A percentile compares a stretch with the other conserved stretches of the same genome.
Evolutionary conservation across 1,139 yeast genomes (phyloP).

Genomic region (Saccharomyces hybrid): DNA sequence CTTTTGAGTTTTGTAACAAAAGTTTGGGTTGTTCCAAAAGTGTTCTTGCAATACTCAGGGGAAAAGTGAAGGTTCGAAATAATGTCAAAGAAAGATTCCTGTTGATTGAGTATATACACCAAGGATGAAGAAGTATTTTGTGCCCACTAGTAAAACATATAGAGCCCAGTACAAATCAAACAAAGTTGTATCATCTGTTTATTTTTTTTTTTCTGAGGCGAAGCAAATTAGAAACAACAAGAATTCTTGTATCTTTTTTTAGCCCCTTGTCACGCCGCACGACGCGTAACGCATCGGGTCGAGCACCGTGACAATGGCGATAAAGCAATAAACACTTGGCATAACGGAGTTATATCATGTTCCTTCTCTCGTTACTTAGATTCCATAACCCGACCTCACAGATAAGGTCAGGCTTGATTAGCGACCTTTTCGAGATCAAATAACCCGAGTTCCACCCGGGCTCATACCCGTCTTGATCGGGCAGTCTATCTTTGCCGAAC

Average conservation of each 20-base stretch:
- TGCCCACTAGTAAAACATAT: neutral
- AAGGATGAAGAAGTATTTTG: neutral
- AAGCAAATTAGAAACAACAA: slow-evolving; percentile 1
- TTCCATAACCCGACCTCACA: neutral
- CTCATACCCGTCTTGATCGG: neutral
- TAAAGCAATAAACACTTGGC: neutral
- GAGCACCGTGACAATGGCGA: neutral
- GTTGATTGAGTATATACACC: neutral
- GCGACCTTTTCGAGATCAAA: neutral
- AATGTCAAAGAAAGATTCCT: neutral
- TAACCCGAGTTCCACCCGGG: neutral
- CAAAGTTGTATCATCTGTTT: neutral
- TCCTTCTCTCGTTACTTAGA: neutral
- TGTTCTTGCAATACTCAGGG: neutral
- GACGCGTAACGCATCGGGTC: neutral
- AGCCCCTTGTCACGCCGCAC: slow-evolving; percentile 1
- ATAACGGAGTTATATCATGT: neutral
- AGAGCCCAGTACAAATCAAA: neutral
- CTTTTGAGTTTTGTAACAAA: neutral
- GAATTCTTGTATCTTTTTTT: slow-evolving; percentile 1
- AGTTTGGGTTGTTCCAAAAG: neutral
- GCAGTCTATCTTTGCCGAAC: neutral
- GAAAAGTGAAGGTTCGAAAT: neutral
- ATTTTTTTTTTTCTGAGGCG: neutral
- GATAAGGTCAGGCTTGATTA: neutral